Evolutionary conservation across 495 filamentous ascomycete species (phyloP), one percentile per base, ranked within the genome.

Genomic region (Aspergillus sclerotiicarbonarius): DNA sequence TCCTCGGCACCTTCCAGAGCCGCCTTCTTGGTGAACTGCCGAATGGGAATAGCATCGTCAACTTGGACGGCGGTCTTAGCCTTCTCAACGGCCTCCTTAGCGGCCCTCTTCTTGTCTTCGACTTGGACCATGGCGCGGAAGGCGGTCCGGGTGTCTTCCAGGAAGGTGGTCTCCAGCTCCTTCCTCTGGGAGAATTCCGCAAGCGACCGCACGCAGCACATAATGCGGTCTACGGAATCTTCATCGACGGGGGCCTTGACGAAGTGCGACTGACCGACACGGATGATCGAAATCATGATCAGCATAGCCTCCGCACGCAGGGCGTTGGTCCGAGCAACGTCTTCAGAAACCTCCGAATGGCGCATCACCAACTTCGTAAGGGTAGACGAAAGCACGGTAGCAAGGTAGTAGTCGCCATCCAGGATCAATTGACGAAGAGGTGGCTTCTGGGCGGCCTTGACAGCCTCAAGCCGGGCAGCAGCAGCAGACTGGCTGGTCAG

Each of bases 321-420:
- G 33, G 93, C 92, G 66, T 98, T 98, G 13, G 92, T 98, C 18
- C 95, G 88, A 31, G 90, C 88, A 25, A 76, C 73, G 63, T 98
- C 94, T 20, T 89, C 79, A 16, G 92, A 96, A 58, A 97, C 92
- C 72, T 98, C 92, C 4, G 92, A 89, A 70, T 99, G 92, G 39
- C 95, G 90, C 92, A 99, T 98, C 56, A 98, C 95, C 48, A 99
- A 80, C 71, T 99, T 99, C 8, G 94, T 97, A 56, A 99, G 82
- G 2, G 95, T 96, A 8, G 92, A 91, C 0, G 94, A 90, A 30
- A 99, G 87, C 13, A 98, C 94, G 8, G 94, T 89, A 16, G 92
- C 88, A n/a, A 99, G 81, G 68, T 96, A 99, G 75, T 92, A 98
- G 68, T 99, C 95, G 41, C 95, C 94, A 67, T 99, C 95, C 18